Evolutionary conservation across 352 stramenopile genomes (phyloP).

Genomic region (Globisporangium megalacanthum): DNA sequence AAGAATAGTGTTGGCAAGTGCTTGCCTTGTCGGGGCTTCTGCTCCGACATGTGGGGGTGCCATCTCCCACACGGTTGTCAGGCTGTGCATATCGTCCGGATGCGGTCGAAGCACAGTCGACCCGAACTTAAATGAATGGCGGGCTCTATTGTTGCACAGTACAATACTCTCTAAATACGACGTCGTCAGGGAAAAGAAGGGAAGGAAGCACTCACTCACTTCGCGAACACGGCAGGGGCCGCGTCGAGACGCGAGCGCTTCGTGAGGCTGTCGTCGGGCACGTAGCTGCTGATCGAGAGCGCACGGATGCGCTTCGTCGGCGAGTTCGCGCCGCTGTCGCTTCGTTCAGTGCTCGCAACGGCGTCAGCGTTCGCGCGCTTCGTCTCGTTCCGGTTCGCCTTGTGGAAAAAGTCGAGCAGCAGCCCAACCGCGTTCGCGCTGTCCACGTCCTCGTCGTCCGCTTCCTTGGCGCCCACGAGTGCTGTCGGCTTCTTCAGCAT

Average conservation of each 20-base stretch:
- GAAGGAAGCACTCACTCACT: conserved; percentile 2
- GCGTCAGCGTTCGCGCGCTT: not conserved
- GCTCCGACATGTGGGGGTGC: too few relatives aligned
- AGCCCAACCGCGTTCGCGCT: conserved; percentile 66
- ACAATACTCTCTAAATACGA: too few relatives aligned
- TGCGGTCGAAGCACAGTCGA: too few relatives aligned
- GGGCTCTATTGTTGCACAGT: too few relatives aligned
- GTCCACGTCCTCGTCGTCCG: conserved; percentile 32
- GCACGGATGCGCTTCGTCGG: conserved; percentile 75
- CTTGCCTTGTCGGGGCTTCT: too few relatives aligned
- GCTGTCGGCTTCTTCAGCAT: conserved; percentile 5
- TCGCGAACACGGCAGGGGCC: conserved; percentile 27
- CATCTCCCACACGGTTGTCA: too few relatives aligned
- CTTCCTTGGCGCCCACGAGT: not conserved
- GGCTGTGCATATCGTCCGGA: too few relatives aligned
- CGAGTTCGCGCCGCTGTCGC: conserved; percentile 43
- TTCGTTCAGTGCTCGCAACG: conserved; percentile 2
- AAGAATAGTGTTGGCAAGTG: too few relatives aligned
- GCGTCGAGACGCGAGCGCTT: conserved; percentile 68
- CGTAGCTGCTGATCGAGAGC: conserved; percentile 56
- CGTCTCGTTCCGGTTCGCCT: conserved; percentile 61
- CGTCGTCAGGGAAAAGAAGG: too few relatives aligned
- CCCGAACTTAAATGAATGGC: too few relatives aligned
- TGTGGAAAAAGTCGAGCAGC: conserved; percentile 79
- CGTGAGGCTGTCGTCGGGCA: conserved; percentile 33